phyloP scores from a whole-genome alignment of 257 asterid species.

The Lithospermum erythrorhizon region DNA sequence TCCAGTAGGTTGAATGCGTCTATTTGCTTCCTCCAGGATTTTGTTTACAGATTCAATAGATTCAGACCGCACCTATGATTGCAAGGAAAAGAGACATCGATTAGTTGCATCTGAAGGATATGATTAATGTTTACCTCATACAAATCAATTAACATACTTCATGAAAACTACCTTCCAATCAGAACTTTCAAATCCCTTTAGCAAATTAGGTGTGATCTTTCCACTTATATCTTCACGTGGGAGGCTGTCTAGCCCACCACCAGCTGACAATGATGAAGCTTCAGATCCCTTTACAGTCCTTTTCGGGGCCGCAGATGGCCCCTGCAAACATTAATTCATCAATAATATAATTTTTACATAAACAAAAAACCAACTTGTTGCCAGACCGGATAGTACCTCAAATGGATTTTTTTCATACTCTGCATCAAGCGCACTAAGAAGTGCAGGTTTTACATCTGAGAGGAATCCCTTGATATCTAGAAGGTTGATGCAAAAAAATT shows the following conservation, averaged over 20 bases:
- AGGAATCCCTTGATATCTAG: conserved; percentile 92
- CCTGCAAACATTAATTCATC: conserved; percentile 30
- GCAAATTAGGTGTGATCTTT: conserved; percentile 71
- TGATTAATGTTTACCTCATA: neutral
- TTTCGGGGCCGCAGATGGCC: conserved; percentile 73
- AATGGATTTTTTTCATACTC: conserved; percentile 93
- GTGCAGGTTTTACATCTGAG: conserved; percentile 94
- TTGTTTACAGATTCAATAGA: conserved; percentile 83
- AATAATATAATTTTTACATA: conserved; percentile 9
- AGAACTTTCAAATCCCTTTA: conserved; percentile 89
- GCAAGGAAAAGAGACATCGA: conserved; percentile 7
- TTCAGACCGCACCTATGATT: conserved; percentile 63
- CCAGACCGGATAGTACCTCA: conserved; percentile 46
- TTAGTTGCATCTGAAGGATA: neutral
- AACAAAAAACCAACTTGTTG: neutral
- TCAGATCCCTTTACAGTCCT: conserved; percentile 63
- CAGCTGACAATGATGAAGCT: conserved; percentile 32
- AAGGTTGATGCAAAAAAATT: conserved; percentile 18
- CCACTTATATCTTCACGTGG: conserved; percentile 98
- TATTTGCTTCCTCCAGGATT: conserved; percentile 91
- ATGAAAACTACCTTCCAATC: conserved; percentile 83
- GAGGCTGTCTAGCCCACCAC: conserved; percentile 78
- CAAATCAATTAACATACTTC: neutral
- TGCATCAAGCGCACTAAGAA: conserved; percentile 91
- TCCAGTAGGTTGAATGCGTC: conserved; percentile 86